These are phyloP conservation scores for Cyberlindnera bimundalis DNA, from an alignment of 805 yeast genomes.

Conservation along the genomic window DNA sequence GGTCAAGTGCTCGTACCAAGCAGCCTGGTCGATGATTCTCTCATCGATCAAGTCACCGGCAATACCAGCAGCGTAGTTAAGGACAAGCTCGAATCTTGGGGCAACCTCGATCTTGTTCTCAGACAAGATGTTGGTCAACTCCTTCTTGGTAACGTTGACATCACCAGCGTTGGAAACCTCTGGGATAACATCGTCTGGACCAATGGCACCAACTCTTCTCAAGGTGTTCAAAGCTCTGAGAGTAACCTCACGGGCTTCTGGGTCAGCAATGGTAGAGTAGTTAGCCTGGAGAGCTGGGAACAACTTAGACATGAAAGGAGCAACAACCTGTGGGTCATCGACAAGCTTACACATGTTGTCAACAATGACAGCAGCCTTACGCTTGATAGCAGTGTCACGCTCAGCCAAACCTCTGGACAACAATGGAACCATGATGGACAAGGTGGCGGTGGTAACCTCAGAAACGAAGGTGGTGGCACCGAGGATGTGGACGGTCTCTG, in stretches of 20 bases:
- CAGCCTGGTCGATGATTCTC: conserved; percentile 87
- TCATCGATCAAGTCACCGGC: conserved; percentile 99
- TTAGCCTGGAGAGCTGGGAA: conserved; percentile 95
- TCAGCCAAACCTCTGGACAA: conserved; percentile 99
- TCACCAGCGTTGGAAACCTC: conserved; percentile 99
- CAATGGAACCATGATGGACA: conserved; percentile 98
- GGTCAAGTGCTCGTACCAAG: conserved; percentile 86
- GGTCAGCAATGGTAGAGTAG: conserved; percentile 97
- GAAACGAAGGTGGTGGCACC: conserved; percentile 99
- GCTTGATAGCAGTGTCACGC: conserved; percentile 99
- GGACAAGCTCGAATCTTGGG: conserved; percentile 74
- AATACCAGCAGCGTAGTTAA: conserved; percentile 86
- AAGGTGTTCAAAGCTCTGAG: conserved; percentile 94
- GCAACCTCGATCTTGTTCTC: conserved; percentile 59
- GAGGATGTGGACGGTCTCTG: conserved; percentile 97
- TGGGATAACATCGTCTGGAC: conserved; percentile 86
- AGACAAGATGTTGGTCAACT: conserved; percentile 69
- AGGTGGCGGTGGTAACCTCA: conserved; percentile 99
- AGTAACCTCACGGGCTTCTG: conserved; percentile 99
- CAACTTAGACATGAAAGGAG: conserved; percentile 95
- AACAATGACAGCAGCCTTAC: conserved; percentile 98
- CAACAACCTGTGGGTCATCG: conserved; percentile 99
- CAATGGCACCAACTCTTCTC: conserved; percentile 98
- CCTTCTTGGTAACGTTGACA: conserved; percentile 77
- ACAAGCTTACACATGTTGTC: conserved; percentile 99